phyloP scores from a whole-genome alignment of 2,329 filamentous ascomycete species.

The Fusarium lateritium region DNA sequence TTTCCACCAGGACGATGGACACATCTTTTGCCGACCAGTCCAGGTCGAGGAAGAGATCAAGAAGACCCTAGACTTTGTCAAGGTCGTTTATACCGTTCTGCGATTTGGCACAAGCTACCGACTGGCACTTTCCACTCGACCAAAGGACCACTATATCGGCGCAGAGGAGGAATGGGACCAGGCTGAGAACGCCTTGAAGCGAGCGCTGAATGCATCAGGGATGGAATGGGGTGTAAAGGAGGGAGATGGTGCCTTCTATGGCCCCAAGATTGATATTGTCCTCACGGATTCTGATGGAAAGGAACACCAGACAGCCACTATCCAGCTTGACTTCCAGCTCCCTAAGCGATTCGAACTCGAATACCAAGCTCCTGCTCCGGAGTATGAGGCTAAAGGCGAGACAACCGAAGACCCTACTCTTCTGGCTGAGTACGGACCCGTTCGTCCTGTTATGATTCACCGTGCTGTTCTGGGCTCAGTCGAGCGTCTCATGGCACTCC shows the following conservation, averaged over 20 bases:
- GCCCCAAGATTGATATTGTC: conserved; percentile 92
- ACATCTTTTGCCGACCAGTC: conserved; percentile 87
- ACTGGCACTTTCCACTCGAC: conserved; percentile 83
- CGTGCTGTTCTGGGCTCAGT: conserved; percentile 87
- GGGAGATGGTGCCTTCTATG: conserved; percentile 91
- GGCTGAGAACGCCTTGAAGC: conserved; percentile 59
- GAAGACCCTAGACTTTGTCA: conserved; percentile 81
- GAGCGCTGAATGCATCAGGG: conserved; percentile 74
- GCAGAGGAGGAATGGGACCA: conserved; percentile 73
- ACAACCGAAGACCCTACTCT: conserved; percentile 64
- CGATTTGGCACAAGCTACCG: conserved; percentile 78
- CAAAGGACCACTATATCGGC: conserved; percentile 83
- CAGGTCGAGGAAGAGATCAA: conserved; percentile 84
- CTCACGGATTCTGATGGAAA: conserved; percentile 85
- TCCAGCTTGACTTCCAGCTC: conserved; percentile 92
- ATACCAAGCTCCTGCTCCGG: conserved; percentile 79
- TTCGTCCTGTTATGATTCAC: conserved; percentile 84
- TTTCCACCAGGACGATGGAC: conserved; percentile 92
- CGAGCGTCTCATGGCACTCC: conserved; percentile 85
- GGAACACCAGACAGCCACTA: conserved; percentile 89
- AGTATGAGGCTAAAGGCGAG: conserved; percentile 69
- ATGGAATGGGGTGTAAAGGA: conserved; percentile 81
- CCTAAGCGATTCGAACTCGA: conserved; percentile 84
- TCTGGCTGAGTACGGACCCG: conserved; percentile 69
- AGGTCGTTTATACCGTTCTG: conserved; percentile 79